These are phyloP conservation scores for Hyaloscypha bicolor DNA, from an alignment of 495 filamentous ascomycete genomes.

Conservation along the genomic window DNA sequence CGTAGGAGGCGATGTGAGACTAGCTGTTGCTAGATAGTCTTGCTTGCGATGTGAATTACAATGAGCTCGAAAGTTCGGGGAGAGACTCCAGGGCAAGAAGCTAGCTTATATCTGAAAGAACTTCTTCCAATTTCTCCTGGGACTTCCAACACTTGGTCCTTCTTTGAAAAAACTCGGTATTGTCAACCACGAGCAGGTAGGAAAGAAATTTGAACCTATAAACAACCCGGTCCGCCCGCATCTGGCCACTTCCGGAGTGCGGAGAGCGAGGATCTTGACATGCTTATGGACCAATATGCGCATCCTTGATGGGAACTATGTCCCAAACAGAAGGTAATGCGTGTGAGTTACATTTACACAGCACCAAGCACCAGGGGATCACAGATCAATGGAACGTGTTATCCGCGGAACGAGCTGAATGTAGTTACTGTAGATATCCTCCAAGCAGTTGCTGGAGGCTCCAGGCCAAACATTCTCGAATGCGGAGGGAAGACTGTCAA, in stretches of 20 bases:
- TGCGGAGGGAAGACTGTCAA: constrained; percentile 6
- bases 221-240: constrained; percentile 9
- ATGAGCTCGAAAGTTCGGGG: not conserved
- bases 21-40: not conserved
- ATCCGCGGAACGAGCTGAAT: not conserved
- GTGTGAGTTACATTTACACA: not conserved
- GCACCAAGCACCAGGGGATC: not conserved
- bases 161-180: constrained; percentile 1
- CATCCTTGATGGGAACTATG: not conserved
- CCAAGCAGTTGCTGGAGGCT: not conserved
- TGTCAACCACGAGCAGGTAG: not conserved
- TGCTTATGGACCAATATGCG: not conserved
- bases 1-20: not conserved
- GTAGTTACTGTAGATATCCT: constrained; percentile 3
- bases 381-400: constrained; percentile 4
- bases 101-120: not conserved
- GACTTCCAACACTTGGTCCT: constrained; percentile 12
- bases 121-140: not conserved
- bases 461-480: constrained; percentile 6
- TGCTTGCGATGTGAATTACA: not conserved
- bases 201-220: constrained; percentile 3
- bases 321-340: constrained; percentile 6
- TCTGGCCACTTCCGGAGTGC: not conserved
- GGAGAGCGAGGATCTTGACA: constrained; percentile 14
- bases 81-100: not conserved